These are phyloP conservation scores for Phytophthora sojae DNA, from an alignment of 352 stramenopile species.

Conservation along the genomic window DNA sequence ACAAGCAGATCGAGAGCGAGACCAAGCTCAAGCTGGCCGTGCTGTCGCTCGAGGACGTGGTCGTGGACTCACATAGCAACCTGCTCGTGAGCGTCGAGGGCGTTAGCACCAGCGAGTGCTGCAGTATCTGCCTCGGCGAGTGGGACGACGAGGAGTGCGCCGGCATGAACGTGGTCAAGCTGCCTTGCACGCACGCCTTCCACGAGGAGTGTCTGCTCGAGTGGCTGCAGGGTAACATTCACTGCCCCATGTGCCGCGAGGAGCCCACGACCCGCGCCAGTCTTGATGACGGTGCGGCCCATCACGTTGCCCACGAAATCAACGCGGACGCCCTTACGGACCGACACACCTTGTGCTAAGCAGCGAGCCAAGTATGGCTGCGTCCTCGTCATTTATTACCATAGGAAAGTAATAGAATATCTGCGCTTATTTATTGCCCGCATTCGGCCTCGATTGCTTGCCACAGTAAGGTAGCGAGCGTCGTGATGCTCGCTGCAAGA, in stretches of 20 bases:
- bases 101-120: constrained; percentile 70
- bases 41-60: constrained; percentile 83
- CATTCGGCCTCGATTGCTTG: background rate
- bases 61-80: constrained; percentile 78
- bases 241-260: constrained; percentile 89
- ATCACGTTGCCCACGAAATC: constrained; percentile 8
- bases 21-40: constrained; percentile 85
- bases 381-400: constrained; percentile 31
- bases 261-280: constrained; percentile 44
- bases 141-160: constrained; percentile 86
- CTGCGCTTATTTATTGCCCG: constrained; percentile 23
- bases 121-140: constrained; percentile 84
- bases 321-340: constrained; percentile 18
- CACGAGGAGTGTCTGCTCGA: constrained; percentile 90
- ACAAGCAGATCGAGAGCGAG: constrained; percentile 89
- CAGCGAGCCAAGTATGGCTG: background rate
- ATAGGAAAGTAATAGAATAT: constrained; percentile 43
- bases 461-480: background rate
- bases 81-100: constrained; percentile 54
- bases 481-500: background rate
- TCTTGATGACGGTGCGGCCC: constrained; percentile 14
- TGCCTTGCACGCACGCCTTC: constrained; percentile 86
- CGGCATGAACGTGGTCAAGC: constrained; percentile 85
- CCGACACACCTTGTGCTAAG: constrained; percentile 21
- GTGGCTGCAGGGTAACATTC: constrained; percentile 82